Conservation (phyloP, 202 grass and related monocot species). For the Miscanthus sacchariflorus region DNA sequence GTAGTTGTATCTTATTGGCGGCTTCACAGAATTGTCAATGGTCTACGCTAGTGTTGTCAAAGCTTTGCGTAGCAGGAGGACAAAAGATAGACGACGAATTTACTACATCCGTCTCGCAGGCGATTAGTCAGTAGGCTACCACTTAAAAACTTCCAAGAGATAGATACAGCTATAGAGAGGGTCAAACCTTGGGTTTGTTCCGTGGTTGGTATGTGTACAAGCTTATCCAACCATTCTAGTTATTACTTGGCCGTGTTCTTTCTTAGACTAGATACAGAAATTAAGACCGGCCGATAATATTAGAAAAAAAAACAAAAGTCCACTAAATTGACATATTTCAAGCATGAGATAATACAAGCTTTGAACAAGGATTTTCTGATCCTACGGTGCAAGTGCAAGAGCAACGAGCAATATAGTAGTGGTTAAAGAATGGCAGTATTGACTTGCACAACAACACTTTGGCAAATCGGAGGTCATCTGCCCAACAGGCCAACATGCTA, state of each 20-base stretch:
- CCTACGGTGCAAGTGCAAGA: background rate
- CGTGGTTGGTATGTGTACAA: too few relatives aligned
- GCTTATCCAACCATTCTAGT: too few relatives aligned
- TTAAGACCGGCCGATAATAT: too few relatives aligned
- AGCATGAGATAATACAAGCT: too few relatives aligned
- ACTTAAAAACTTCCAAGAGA: background rate
- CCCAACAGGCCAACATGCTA: background rate
- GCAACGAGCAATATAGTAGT: background rate
- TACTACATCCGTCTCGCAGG: background rate
- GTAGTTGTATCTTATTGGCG: background rate
- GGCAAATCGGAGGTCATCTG: background rate
- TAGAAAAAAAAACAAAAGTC: too few relatives aligned
- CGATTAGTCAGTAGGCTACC: background rate
- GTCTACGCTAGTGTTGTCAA: background rate
- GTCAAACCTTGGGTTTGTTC: background rate
- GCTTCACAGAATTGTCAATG: background rate
- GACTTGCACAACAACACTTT: conserved; percentile 19
- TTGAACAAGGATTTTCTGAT: too few relatives aligned
- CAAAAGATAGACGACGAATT: too few relatives aligned
- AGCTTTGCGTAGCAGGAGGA: too few relatives aligned
- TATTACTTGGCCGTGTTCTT: background rate
- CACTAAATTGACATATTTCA: too few relatives aligned
- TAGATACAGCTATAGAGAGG: background rate
- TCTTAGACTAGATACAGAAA: too few relatives aligned
- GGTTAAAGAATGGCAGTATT: background rate